These are phyloP conservation scores for Betula pendula DNA, from an alignment of 306 rosid genomes.

Conservation along the genomic window DNA sequence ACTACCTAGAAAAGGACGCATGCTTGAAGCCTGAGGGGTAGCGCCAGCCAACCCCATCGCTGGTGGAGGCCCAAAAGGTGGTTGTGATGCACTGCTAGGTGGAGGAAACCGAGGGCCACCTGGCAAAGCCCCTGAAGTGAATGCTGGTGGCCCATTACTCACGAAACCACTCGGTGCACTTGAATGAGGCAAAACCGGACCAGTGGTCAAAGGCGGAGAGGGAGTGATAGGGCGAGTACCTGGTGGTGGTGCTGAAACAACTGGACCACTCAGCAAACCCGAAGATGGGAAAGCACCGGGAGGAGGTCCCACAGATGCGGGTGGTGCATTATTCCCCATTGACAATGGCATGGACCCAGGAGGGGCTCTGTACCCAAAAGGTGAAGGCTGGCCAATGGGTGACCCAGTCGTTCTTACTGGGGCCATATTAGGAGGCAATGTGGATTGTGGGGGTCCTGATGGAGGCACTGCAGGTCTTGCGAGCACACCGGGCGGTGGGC, in stretches of 20 bases:
- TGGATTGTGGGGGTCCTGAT: slow-evolving; percentile 50
- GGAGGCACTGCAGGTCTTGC: slow-evolving; percentile 53
- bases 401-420: slow-evolving; percentile 45
- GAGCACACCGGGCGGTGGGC: slow-evolving; percentile 61
- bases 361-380: slow-evolving; percentile 53
- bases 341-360: slow-evolving; percentile 44
- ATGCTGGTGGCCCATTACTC: slow-evolving; percentile 80
- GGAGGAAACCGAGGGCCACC: slow-evolving; percentile 67
- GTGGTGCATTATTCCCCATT: slow-evolving; percentile 38
- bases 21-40: slow-evolving; percentile 34
- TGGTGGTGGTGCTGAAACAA: slow-evolving; percentile 28
- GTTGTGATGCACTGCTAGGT: slow-evolving; percentile 41
- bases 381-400: slow-evolving; percentile 46
- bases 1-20: slow-evolving; percentile 37
- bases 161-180: slow-evolving; percentile 49
- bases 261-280: slow-evolving; percentile 40
- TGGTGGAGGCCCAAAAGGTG: slow-evolving; percentile 57
- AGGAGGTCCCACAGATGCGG: slow-evolving; percentile 14
- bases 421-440: slow-evolving; percentile 39
- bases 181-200: slow-evolving; percentile 35
- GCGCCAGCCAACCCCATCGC: slow-evolving; percentile 35
- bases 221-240: slow-evolving; percentile 54
- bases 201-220: slow-evolving; percentile 46
- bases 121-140: slow-evolving; percentile 44
- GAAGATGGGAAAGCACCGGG: slow-evolving; percentile 43